Evolutionary conservation across 2,329 filamentous ascomycete genomes (phyloP).

Genomic region (Ophiosphaerella narmari): DNA sequence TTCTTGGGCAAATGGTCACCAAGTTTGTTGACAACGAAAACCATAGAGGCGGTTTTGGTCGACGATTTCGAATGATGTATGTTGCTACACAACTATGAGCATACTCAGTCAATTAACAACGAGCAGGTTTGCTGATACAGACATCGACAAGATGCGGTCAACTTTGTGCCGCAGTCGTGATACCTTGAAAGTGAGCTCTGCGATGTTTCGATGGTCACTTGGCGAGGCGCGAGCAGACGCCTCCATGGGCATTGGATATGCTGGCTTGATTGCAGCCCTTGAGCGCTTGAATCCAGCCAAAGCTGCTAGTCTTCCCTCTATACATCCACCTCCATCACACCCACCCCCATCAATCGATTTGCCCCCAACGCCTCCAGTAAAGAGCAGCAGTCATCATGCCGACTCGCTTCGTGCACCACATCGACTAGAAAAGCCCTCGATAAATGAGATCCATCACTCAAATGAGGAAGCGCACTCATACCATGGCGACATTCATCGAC

Average conservation of each 20-base stretch:
- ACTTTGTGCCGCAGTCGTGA: conserved; percentile 64
- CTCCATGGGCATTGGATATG: conserved; percentile 68
- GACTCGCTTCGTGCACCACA: conserved; percentile 9
- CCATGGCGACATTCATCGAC: conserved; percentile 11
- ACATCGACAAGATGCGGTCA: conserved; percentile 63
- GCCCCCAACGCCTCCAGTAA: conserved; percentile 30
- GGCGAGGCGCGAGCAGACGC: conserved; percentile 62
- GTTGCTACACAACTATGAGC: neutral
- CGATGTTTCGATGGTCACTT: conserved; percentile 69
- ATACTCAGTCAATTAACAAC: neutral
- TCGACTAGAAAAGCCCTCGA: conserved; percentile 19
- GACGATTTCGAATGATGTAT: conserved; percentile 62
- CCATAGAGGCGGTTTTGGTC: conserved; percentile 64
- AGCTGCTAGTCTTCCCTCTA: conserved; percentile 23
- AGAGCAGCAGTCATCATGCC: conserved; percentile 13
- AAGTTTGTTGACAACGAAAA: conserved; percentile 64
- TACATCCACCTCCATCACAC: conserved; percentile 35
- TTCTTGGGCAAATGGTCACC: conserved; percentile 66
- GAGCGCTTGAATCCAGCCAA: conserved; percentile 54
- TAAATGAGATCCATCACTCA: conserved; percentile 21
- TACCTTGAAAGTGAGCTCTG: conserved; percentile 65
- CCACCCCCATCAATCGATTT: conserved; percentile 19
- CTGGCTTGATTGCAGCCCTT: conserved; percentile 67
- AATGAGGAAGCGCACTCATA: conserved; percentile 15
- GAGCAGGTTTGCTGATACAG: conserved; percentile 52